phyloP scores from a whole-genome alignment of 108 stramenopile genomes.

The Nitzschia palea region DNA sequence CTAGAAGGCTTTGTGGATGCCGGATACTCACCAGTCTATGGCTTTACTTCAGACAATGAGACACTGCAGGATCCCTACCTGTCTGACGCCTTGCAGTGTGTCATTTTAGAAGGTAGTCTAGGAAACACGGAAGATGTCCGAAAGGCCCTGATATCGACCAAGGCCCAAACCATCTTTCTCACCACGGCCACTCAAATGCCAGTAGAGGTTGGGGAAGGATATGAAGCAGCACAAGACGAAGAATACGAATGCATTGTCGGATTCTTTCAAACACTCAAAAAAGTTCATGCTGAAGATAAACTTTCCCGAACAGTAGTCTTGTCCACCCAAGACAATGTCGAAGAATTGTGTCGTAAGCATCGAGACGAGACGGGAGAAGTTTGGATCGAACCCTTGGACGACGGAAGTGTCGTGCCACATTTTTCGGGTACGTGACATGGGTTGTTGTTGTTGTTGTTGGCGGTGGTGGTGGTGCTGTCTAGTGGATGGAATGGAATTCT shows the following conservation, averaged over 20 bases:
- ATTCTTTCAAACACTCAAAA: slow-evolving; percentile 42
- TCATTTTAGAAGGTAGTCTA: slow-evolving; percentile 18
- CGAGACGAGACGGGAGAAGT: slow-evolving; percentile 15
- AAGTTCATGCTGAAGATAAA: slow-evolving; percentile 39
- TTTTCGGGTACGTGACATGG: slow-evolving; percentile 32
- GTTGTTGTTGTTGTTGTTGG: background rate
- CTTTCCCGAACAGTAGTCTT: slow-evolving; percentile 51
- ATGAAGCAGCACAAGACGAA: slow-evolving; percentile 35
- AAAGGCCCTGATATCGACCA: slow-evolving; percentile 20
- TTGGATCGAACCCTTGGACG: slow-evolving; percentile 54
- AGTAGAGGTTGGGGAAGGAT: slow-evolving; percentile 27
- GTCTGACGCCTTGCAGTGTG: slow-evolving; percentile 27
- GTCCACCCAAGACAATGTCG: slow-evolving; percentile 54
- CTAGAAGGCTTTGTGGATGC: slow-evolving; percentile 44
- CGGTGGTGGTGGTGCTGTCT: background rate
- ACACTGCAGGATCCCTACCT: slow-evolving; percentile 22
- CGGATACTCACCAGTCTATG: slow-evolving; percentile 50
- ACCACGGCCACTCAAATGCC: slow-evolving; percentile 61
- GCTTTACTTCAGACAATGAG: slow-evolving; percentile 32
- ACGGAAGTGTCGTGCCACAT: slow-evolving; percentile 64
- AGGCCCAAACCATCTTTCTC: slow-evolving; percentile 45
- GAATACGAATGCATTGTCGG: slow-evolving; percentile 48
- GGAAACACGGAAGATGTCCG: slow-evolving; percentile 28
- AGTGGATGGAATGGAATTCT: background rate
- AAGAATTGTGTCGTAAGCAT: slow-evolving; percentile 33